Base-by-base conservation (phyloP, 2,329 filamentous ascomycete genomes). In the Paecilomyces formosus region DNA sequence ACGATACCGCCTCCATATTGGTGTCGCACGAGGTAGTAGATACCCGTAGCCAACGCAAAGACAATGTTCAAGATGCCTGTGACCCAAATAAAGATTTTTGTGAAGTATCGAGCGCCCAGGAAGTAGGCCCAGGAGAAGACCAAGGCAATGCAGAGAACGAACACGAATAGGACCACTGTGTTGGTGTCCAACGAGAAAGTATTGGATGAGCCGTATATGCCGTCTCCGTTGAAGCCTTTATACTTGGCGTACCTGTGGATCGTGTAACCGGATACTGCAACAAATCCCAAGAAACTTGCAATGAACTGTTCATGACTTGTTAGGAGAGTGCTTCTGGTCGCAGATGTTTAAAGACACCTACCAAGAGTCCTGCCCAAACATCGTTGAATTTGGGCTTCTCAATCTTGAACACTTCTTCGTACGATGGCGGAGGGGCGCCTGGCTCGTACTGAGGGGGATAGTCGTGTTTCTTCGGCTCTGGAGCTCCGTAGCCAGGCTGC, bases 11-110 rank as follows among this genome's bases (percentile, higher is more conserved):
- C 92, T 6, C 87, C 88, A 76, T 86, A 96, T 71, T 93, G 90
- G 58, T 83, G 83, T 51, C 85, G 81, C 60, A 82, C 86, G 52
- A 96, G 84, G 79, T 96, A 96, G 75, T 92, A 95, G 56, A 93
- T 86, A 9, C 90, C 91, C 0, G 91, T 96, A 1, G 84, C 92
- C n/a, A 97, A 78, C 0, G 90, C 90, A 66, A 91, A 88, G 57
- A 88, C 77, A 66, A 96, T 88, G 73, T 97, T 95, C 58, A 96
- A 79, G 55, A 96, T 93, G 12, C 90, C 91, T 0, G 92, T 95
- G 45, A 92, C 84, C 90, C 91, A 97, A 70, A 97, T 95, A 65
- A 96, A 92, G 69, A 90, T 85, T 76, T 94, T 95, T 3, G 92
- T 92, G 64, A 93, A 93, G 53, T 83, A 76, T 57, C 91, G 85